Evolutionary conservation across 306 rosid species (phyloP), one percentile per base, ranked within the genome.

Genomic region (Pyrus betulifolia): DNA sequence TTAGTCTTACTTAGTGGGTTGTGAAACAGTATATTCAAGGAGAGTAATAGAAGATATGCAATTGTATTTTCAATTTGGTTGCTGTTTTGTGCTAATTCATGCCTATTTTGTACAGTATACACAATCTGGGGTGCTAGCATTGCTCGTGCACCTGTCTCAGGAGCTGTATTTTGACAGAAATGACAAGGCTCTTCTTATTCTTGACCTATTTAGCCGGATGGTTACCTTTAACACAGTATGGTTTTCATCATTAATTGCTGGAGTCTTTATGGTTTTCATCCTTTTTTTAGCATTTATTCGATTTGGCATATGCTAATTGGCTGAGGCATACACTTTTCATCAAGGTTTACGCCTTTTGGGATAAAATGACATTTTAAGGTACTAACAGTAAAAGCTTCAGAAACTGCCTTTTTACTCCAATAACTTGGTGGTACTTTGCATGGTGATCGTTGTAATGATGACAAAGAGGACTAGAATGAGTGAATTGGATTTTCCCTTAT

Each of bases 161-260:
- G 89, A 86, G 58, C 78, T 80, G 84, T 82, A 86, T 80, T 67
- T 86, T 71, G 83, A 88, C 65, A 84, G 73, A 79, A 83, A 79
- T 83, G 95, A 86, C 57, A 96, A 92, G 83, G 86, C 78, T 85
- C 74, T 78, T 80, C 82, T 75, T 81, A 88, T 89, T 67, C 92
- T 95, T 88, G 96, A 92, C 79, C 89, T 95, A 69, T 84, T 95
- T 78, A 85, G 88, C 79, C 88, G 93, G 83, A 86, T 95, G 91
- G 89, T 87, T 63, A 87, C 93, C 71, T 89, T 84, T 79, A 92
- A 89, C 81, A 87, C 79, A 82, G 98, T 95, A 92, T 23, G 13
- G 27, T 74, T 44, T 60, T 40, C 42, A 27, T 23, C 18, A 74
- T 17, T 60, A 19, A 2, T 60, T 72, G 67, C 67, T n/a, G 14